Base-by-base conservation (phyloP, 1,284 basidiomycete genomes). In the Puccinia horiana region DNA sequence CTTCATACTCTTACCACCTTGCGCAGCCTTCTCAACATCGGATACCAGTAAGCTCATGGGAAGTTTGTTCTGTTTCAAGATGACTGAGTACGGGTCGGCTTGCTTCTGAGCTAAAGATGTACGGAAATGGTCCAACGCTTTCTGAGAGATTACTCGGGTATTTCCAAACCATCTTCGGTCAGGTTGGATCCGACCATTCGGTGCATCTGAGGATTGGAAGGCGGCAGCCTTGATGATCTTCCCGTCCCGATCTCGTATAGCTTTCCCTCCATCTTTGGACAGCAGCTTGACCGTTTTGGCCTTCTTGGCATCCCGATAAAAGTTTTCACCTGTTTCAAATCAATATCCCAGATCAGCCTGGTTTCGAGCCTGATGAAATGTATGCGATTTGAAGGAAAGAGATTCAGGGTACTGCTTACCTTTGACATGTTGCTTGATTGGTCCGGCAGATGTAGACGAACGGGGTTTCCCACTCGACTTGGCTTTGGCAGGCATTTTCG, bases 121-220 rank as follows among this genome's bases (percentile, higher is more conserved):
- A 76, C 95, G 89, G 88, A 98, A 97, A 87, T 96, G 95, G 86
- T 98, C 95, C 85, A 98, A 88, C 9, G 95, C 95, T 56, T 91
- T 93, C 86, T 98, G 95, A n/a, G 94, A 95, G 87, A 99, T 98
- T 76, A 98, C 96, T 86, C 97, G 90, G 16, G 97, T 99, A 88
- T 99, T 99, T 70, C 96, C 95, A 85, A 98, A 98, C 95, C 95
- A 97, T 85, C 95, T 88, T 83, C 94, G 89, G 89, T 98, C 96
- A 83, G 95, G 93, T 88, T 95, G 93, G 44, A 97, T 93, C 82
- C 95, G 89, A 26, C 95, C 95, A 0, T 93, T 93, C 81, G 91
- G 91, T 5, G 93, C 92, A 87, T 96, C 94, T 84, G 92, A 92
- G 88, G 96, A 94, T 88, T 97, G 95, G 87, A 95, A 98, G 1